Percentiles rank a stretch among this genome's conserved stretches.
These are phyloP conservation scores for Syzygium syzygioides DNA, from an alignment of 441 rosid genomes.

Conservation along the genomic window DNA sequence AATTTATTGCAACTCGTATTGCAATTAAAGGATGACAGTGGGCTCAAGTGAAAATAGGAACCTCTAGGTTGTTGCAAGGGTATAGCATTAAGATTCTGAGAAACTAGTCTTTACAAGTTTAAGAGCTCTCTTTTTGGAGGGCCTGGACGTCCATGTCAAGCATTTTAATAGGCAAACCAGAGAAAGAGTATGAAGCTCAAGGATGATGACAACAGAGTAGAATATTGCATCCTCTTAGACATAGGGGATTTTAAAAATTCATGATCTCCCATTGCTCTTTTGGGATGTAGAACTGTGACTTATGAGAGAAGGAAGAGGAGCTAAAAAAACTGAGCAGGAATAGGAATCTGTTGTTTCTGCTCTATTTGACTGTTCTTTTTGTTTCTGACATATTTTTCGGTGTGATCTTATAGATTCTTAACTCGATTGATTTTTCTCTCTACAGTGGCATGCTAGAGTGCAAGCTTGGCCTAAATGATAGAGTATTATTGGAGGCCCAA, in stretches of 20 bases:
- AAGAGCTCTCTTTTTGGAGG: background rate
- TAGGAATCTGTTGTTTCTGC: background rate
- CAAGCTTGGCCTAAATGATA: conserved; percentile 92
- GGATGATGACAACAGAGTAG: background rate
- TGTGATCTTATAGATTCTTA: background rate
- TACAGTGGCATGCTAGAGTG: conserved; percentile 99
- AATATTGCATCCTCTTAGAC: background rate
- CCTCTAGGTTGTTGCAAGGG: background rate
- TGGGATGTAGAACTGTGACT: background rate
- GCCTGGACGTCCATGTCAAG: background rate
- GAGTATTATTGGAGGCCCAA: conserved; percentile 93
- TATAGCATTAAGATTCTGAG: background rate
- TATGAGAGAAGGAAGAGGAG: background rate
- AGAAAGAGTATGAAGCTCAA: background rate
- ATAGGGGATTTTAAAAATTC: background rate
- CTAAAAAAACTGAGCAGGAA: background rate
- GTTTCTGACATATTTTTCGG: background rate
- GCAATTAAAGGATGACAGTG: background rate
- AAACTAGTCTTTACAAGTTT: background rate
- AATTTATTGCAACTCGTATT: background rate
- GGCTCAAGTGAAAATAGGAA: background rate
- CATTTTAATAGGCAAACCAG: background rate
- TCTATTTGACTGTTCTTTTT: background rate
- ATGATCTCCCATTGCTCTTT: background rate
- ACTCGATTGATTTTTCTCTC: background rate